Conservation (phyloP, 208 protist species). For the Trypanosoma caninum region DNA sequence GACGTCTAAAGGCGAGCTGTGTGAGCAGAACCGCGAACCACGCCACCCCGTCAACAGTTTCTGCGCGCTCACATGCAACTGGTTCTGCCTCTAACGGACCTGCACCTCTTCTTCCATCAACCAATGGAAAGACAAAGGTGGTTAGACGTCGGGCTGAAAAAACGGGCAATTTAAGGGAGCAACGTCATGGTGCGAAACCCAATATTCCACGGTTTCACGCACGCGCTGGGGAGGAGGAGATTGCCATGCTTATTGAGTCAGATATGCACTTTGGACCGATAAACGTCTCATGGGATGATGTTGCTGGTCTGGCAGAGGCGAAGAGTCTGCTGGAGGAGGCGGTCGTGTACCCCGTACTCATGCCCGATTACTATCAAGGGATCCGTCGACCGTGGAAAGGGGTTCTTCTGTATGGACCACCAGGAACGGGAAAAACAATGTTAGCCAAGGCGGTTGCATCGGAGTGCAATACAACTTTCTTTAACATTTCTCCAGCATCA, state of each 20-base stretch:
- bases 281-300: slow-evolving; percentile 81
- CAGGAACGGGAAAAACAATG: slow-evolving; percentile 94
- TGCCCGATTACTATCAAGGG: slow-evolving; percentile 92
- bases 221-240: slow-evolving; percentile 74
- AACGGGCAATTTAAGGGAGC: not conserved
- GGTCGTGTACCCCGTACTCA: slow-evolving; percentile 90
- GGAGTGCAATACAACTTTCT: slow-evolving; percentile 93
- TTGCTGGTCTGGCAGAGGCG: slow-evolving; percentile 88
- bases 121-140: not conserved
- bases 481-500: slow-evolving; percentile 91
- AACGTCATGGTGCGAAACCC: slow-evolving; percentile 15
- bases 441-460: slow-evolving; percentile 92
- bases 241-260: slow-evolving; percentile 77
- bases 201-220: slow-evolving; percentile 43
- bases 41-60: not conserved
- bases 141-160: slow-evolving; percentile 5
- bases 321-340: slow-evolving; percentile 91
- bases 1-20: not conserved
- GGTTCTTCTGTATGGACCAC: slow-evolving; percentile 90
- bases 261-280: slow-evolving; percentile 78
- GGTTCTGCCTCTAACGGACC: not conserved
- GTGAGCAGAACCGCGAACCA: not conserved
- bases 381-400: slow-evolving; percentile 92
- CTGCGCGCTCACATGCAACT: not conserved
- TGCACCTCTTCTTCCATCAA: not conserved